Conservation (phyloP, 768 basidiomycete species). For the Mycena metata region DNA sequence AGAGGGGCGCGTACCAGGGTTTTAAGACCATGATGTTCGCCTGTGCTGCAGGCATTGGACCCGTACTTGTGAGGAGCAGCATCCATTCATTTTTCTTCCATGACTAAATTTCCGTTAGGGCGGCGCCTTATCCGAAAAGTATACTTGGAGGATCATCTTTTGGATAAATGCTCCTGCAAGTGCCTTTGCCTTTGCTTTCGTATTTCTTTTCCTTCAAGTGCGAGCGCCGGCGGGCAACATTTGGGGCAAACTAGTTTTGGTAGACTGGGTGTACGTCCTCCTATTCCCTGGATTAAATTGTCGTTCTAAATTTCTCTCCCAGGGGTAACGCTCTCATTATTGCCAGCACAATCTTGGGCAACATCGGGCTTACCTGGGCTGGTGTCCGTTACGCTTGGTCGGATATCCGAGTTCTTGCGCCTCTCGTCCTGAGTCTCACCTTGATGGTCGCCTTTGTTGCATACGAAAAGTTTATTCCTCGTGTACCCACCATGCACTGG, state of each 20-base stretch:
- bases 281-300: background rate
- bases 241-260: background rate
- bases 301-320: background rate
- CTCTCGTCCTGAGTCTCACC: constrained; percentile 1
- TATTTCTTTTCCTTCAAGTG: constrained; percentile 7
- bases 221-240: background rate
- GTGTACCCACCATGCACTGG: constrained; percentile 15
- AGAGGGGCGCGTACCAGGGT: constrained; percentile 6
- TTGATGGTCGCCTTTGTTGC: constrained; percentile 8
- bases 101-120: constrained; percentile 7
- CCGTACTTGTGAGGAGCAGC: background rate
- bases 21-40: constrained; percentile 19
- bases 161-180: constrained; percentile 12
- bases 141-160: constrained; percentile 13
- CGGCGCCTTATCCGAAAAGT: background rate
- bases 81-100: background rate
- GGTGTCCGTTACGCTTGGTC: constrained; percentile 8
- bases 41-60: constrained; percentile 9
- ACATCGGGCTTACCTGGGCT: constrained; percentile 8
- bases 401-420: constrained; percentile 9
- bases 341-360: background rate
- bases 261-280: constrained; percentile 17
- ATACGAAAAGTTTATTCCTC: constrained; percentile 11
- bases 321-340: constrained; percentile 15
- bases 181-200: constrained; percentile 16